These are phyloP conservation scores for Mucor lusitanicus DNA, from an alignment of 371 early-diverging fungal genomes.

Conservation along the genomic window DNA sequence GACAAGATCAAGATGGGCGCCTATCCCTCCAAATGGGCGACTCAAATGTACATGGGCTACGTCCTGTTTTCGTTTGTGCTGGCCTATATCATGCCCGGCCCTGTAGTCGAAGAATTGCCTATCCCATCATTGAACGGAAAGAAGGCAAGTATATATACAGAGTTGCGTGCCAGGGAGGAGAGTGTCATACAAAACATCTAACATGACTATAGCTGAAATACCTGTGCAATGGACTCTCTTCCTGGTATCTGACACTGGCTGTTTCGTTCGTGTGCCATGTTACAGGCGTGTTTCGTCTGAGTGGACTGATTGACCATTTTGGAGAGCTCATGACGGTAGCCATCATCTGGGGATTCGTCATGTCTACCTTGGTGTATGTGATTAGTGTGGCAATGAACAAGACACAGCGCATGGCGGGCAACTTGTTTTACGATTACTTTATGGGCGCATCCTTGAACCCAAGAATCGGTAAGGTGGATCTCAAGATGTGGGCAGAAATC, in stretches of 20 bases:
- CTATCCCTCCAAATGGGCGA: slow-evolving; percentile 58
- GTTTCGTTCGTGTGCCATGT: slow-evolving; percentile 49
- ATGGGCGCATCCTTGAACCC: slow-evolving; percentile 81
- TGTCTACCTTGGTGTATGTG: slow-evolving; percentile 48
- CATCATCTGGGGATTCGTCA: slow-evolving; percentile 57
- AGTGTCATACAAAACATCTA: background rate
- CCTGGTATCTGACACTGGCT: slow-evolving; percentile 58
- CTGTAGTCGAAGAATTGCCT: slow-evolving; percentile 67
- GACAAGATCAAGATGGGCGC: slow-evolving; percentile 46
- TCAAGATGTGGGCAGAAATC: slow-evolving; percentile 88
- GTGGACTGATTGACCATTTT: slow-evolving; percentile 62
- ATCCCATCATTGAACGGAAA: slow-evolving; percentile 66
- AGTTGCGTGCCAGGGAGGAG: too few relatives aligned
- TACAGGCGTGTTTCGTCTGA: slow-evolving; percentile 55
- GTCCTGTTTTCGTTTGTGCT: slow-evolving; percentile 58
- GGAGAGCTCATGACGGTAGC: slow-evolving; percentile 64
- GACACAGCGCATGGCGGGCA: slow-evolving; percentile 68
- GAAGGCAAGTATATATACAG: slow-evolving; percentile 44
- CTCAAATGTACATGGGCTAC: slow-evolving; percentile 65
- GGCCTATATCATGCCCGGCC: slow-evolving; percentile 72
- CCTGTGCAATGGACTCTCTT: slow-evolving; percentile 62
- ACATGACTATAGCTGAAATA: slow-evolving; percentile 45
- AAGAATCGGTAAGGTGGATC: slow-evolving; percentile 71
- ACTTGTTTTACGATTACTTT: slow-evolving; percentile 77
- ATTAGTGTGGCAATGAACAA: slow-evolving; percentile 28